phyloP scores from a whole-genome alignment of 139 green algal species.

The Tetradesmus obliquus region DNA sequence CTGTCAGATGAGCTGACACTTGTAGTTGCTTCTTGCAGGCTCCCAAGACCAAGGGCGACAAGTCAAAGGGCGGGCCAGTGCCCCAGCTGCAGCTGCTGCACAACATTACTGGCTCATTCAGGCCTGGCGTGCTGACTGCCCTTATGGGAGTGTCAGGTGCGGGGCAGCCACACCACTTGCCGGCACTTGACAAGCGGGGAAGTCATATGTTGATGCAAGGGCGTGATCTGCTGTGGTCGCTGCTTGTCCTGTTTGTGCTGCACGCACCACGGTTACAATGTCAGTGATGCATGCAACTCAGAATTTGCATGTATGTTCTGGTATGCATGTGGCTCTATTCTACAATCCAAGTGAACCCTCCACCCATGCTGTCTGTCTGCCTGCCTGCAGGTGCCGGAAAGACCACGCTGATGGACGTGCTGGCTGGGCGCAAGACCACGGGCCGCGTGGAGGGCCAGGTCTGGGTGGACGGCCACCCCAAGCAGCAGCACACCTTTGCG shows the following conservation, averaged over 20 bases:
- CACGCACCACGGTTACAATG: no score
- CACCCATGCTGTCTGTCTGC: neutral
- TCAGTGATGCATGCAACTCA: no score
- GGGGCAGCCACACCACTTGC: neutral
- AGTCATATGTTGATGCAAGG: no score
- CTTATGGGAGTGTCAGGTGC: constrained; percentile 77
- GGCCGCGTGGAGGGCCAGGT: constrained; percentile 73
- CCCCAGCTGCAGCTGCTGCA: constrained; percentile 59
- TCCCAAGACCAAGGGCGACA: constrained; percentile 18
- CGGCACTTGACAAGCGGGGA: no score
- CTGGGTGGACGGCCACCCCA: constrained; percentile 67
- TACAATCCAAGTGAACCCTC: neutral
- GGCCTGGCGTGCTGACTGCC: constrained; percentile 44
- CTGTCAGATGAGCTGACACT: neutral
- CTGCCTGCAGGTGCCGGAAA: constrained; percentile 62
- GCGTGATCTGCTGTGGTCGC: no score
- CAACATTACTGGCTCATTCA: constrained; percentile 52
- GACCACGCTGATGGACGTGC: constrained; percentile 85
- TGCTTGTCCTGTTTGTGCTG: no score
- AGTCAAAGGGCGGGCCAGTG: neutral
- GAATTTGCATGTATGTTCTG: no score
- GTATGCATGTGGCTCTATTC: no score
- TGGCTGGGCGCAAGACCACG: constrained; percentile 83
- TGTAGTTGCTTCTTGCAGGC: neutral
- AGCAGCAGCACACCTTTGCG: constrained; percentile 77